phyloP scores from a whole-genome alignment of 495 filamentous ascomycete species.

The Cercophora samala region DNA sequence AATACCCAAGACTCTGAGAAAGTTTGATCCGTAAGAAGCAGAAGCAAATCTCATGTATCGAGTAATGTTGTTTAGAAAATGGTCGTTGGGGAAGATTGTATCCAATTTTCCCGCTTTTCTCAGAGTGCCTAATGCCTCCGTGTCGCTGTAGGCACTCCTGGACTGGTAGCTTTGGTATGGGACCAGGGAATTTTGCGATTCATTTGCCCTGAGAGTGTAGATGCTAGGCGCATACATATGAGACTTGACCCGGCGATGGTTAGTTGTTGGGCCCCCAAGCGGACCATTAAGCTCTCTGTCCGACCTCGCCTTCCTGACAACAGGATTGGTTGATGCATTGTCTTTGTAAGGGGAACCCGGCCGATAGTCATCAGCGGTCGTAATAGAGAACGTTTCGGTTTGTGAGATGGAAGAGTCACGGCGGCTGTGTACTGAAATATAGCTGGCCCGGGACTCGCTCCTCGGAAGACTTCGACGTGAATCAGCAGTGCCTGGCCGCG shows the following conservation, averaged over 20 bases:
- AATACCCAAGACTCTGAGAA: slow-evolving; percentile 68
- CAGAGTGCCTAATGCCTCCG: slow-evolving; percentile 53
- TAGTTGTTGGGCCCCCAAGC: slow-evolving; percentile 12
- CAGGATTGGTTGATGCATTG: not conserved
- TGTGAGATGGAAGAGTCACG: slow-evolving; percentile 57
- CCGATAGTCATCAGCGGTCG: slow-evolving; percentile 36
- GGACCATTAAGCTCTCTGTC: slow-evolving; percentile 15
- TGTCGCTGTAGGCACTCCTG: slow-evolving; percentile 54
- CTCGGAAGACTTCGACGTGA: slow-evolving; percentile 15
- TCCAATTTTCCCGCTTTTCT: slow-evolving; percentile 55
- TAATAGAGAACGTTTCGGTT: slow-evolving; percentile 59
- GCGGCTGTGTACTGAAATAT: slow-evolving; percentile 52
- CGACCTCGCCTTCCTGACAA: slow-evolving; percentile 7
- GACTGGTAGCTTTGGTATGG: slow-evolving; percentile 51
- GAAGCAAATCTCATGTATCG: slow-evolving; percentile 76
- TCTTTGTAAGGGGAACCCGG: slow-evolving; percentile 16
- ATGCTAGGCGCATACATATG: slow-evolving; percentile 55
- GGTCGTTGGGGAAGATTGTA: slow-evolving; percentile 63
- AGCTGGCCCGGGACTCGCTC: slow-evolving; percentile 43
- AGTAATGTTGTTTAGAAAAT: slow-evolving; percentile 67
- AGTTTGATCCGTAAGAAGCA: slow-evolving; percentile 70
- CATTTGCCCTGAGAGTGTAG: slow-evolving; percentile 64
- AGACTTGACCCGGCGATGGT: slow-evolving; percentile 38
- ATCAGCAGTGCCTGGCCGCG: slow-evolving; percentile 12
- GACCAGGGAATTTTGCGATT: slow-evolving; percentile 62